Evolutionary conservation across 2,329 filamentous ascomycete genomes (phyloP), one percentile per base, ranked within the genome.

Genomic region (Hypoxylon sp.): DNA sequence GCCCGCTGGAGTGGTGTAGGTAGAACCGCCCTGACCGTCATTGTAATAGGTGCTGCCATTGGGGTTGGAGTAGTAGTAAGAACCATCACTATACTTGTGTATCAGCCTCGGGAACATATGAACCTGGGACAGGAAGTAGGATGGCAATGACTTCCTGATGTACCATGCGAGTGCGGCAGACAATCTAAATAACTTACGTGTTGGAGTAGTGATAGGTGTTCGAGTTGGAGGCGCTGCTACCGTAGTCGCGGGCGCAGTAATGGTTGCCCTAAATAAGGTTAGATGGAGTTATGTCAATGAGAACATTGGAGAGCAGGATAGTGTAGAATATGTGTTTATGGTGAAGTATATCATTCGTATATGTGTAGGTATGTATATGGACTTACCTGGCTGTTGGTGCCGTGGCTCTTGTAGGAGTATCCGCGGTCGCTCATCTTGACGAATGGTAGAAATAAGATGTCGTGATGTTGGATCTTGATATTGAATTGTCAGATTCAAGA

Each of bases 61-160:
- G 50, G 89, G 80, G 80, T 92, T 93, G 76, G 85, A 87, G 81
- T 92, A 93, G 82, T 93, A 92, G 83, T 93, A 93, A 1, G 89
- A 91, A 39, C 90, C 89, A 72, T 92, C 75, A 22, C 85, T 87
- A 24, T 53, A 14, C 3, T 6, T 4, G 5, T 9, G 37, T 3
- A 19, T 58, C 14, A 65, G 37, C 24, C 52, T 59, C 5, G 2
- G 17, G 17, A 17, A 26, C n/a, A 2, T 17, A 17, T 33, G 24
- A 19, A 52, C 10, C 3, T 52, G 48, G 10, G 3, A 22, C 14
- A 19, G 6, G 39, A 44, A 14, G 24, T 22, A 48, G 14, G 22
- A 22, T 29, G 22, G 8, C 11, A 48, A 4, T 6, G 19, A 29
- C n/a, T 24, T 24, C 17, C 11, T n/a, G 35, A 10, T 39, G 5